phyloP scores from a whole-genome alignment of 306 rosid species.

The Pachyrhizus erosus region DNA sequence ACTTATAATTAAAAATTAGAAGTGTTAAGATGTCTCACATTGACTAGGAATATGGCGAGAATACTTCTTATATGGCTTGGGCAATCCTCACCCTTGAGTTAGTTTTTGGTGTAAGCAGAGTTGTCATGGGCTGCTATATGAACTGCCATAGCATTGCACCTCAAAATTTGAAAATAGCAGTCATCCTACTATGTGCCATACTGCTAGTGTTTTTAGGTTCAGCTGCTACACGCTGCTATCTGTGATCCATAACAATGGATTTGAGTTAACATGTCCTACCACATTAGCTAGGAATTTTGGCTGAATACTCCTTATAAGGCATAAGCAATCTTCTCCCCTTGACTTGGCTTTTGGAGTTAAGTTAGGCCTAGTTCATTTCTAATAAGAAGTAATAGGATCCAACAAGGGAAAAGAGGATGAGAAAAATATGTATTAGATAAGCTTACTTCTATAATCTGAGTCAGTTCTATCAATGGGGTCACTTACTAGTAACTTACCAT shows the following conservation, averaged over 20 bases:
- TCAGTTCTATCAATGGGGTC: background rate
- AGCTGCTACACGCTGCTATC: background rate
- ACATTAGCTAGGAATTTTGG: background rate
- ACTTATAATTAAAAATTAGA: background rate
- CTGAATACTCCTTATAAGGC: background rate
- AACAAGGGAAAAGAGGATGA: background rate
- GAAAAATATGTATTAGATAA: background rate
- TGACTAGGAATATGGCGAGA: background rate
- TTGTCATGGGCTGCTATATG: background rate
- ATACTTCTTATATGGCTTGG: background rate
- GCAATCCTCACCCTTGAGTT: background rate
- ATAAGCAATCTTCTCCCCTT: background rate
- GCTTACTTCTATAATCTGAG: background rate
- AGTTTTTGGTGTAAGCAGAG: background rate
- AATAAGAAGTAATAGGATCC: background rate
- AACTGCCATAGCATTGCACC: background rate
- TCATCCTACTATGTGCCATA: background rate
- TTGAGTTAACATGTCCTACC: background rate
- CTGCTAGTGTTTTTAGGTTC: background rate
- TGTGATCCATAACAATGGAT: background rate
- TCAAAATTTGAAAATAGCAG: background rate
- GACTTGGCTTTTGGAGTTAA: background rate
- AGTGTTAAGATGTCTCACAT: background rate
- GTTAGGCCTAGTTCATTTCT: background rate
- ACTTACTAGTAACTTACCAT: background rate